Conservation (phyloP, 2,329 filamentous ascomycete genomes). For the Pseudogymnoascus sp. region DNA sequence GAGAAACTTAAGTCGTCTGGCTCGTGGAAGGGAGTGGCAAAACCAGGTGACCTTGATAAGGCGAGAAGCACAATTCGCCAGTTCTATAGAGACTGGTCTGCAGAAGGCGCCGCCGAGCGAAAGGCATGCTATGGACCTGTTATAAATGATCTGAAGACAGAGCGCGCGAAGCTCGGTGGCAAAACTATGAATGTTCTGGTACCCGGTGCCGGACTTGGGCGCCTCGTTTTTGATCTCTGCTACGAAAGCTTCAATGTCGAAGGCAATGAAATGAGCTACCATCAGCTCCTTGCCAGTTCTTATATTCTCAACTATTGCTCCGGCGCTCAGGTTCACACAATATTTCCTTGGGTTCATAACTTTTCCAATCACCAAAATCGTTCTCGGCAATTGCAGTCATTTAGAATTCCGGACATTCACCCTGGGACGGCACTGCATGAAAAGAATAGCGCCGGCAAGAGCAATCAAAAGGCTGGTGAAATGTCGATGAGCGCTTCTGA, state of each 20-base stretch:
- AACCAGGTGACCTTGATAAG: conserved; percentile 72
- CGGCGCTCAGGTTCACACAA: conserved; percentile 52
- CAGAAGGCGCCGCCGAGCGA: conserved; percentile 64
- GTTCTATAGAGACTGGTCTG: conserved; percentile 91
- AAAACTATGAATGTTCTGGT: conserved; percentile 58
- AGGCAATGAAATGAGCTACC: conserved; percentile 94
- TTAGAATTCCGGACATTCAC: conserved; percentile 73
- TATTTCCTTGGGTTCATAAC: conserved; percentile 78
- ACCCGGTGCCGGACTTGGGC: conserved; percentile 80
- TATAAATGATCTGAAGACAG: conserved; percentile 50
- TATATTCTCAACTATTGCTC: conserved; percentile 64
- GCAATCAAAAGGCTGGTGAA: conserved; percentile 37
- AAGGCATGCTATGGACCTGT: conserved; percentile 70
- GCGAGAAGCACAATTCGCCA: conserved; percentile 86
- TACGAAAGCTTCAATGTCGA: conserved; percentile 63
- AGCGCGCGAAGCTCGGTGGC: conserved; percentile 29
- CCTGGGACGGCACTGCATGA: conserved; percentile 46
- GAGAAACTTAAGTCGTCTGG: conserved; percentile 24
- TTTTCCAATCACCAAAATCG: conserved; percentile 80
- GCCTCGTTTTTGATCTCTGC: conserved; percentile 82
- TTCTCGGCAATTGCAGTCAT: conserved; percentile 63
- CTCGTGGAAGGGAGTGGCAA: conserved; percentile 64
- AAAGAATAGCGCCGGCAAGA: conserved; percentile 26
- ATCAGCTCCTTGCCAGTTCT: conserved; percentile 80
- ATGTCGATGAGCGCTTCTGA: conserved; percentile 95